Evolutionary conservation across 1,139 yeast genomes (phyloP).

Genomic region (Hyphopichia buzzinii): DNA sequence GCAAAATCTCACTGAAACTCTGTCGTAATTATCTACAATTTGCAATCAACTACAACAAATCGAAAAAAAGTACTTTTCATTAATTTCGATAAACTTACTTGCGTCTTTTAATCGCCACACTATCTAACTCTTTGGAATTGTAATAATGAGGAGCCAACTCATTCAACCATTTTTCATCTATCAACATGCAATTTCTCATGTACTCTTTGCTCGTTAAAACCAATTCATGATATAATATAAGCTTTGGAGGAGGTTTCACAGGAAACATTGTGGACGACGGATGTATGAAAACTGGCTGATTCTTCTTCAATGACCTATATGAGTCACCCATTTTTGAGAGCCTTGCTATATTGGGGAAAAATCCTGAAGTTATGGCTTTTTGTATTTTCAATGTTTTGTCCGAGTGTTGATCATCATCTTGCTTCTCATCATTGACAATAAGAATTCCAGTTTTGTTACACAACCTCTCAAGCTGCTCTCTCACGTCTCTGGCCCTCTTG

Average conservation of each 20-base stretch:
- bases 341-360: slow-evolving; percentile 75
- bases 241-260: slow-evolving; percentile 66
- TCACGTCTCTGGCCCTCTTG: slow-evolving; percentile 65
- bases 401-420: slow-evolving; percentile 10
- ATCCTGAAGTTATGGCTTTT: slow-evolving; percentile 75
- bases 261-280: slow-evolving; percentile 72
- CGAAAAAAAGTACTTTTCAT: background rate
- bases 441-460: slow-evolving; percentile 59
- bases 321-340: slow-evolving; percentile 71
- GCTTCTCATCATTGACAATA: slow-evolving; percentile 14
- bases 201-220: slow-evolving; percentile 86
- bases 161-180: slow-evolving; percentile 48
- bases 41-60: no score
- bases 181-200: slow-evolving; percentile 80
- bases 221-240: slow-evolving; percentile 77
- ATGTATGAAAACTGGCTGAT: slow-evolving; percentile 72
- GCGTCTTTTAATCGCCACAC: background rate
- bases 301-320: slow-evolving; percentile 58
- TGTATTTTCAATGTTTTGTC: slow-evolving; percentile 44
- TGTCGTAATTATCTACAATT: no score
- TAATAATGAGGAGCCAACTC: slow-evolving; percentile 27
- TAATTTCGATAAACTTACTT: background rate
- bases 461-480: slow-evolving; percentile 64
- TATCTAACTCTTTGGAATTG: slow-evolving; percentile 17
- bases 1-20: no score